Percentiles rank a stretch among this genome's conserved stretches.
Evolutionary conservation across 2,329 filamentous ascomycete genomes (phyloP).

Genomic region (Penicillium sp.): DNA sequence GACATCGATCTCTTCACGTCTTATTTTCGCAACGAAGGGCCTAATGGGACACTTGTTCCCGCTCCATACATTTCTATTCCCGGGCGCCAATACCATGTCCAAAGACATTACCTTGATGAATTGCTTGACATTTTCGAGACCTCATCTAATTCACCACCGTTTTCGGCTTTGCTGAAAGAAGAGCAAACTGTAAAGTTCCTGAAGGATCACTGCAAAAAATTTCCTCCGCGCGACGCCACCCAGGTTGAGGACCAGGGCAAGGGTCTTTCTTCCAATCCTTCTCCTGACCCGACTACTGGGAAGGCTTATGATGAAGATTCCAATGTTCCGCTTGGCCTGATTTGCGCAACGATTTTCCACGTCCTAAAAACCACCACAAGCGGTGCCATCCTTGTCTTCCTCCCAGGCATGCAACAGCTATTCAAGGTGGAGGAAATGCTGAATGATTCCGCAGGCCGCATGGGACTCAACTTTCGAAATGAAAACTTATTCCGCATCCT

Average conservation of each 20-base stretch:
- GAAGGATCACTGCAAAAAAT: slow-evolving; percentile 2
- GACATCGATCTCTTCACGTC: slow-evolving; percentile 43
- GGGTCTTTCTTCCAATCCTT: neutral
- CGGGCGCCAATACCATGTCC: slow-evolving; percentile 42
- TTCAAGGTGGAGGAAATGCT: slow-evolving; percentile 31
- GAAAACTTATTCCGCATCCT: slow-evolving; percentile 40
- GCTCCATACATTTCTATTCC: slow-evolving; percentile 44
- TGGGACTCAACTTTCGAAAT: slow-evolving; percentile 43
- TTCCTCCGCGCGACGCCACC: neutral
- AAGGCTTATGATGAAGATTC: slow-evolving; percentile 30
- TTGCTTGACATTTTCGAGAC: slow-evolving; percentile 31
- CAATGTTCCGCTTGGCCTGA: slow-evolving; percentile 41
- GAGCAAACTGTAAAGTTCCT: slow-evolving; percentile 9
- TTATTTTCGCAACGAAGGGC: slow-evolving; percentile 38
- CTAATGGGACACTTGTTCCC: slow-evolving; percentile 26
- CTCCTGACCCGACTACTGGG: neutral
- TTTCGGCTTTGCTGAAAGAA: slow-evolving; percentile 10
- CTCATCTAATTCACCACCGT: slow-evolving; percentile 19
- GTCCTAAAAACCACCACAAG: slow-evolving; percentile 40
- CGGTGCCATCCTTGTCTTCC: slow-evolving; percentile 48
- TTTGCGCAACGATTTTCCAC: slow-evolving; percentile 44
- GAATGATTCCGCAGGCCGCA: slow-evolving; percentile 8
- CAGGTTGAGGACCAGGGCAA: neutral
- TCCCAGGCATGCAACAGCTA: slow-evolving; percentile 45
- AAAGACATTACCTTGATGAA: slow-evolving; percentile 42